Evolutionary conservation across 371 early-diverging fungal species (phyloP).

Genomic region (Dentiscutata heterogama): DNA sequence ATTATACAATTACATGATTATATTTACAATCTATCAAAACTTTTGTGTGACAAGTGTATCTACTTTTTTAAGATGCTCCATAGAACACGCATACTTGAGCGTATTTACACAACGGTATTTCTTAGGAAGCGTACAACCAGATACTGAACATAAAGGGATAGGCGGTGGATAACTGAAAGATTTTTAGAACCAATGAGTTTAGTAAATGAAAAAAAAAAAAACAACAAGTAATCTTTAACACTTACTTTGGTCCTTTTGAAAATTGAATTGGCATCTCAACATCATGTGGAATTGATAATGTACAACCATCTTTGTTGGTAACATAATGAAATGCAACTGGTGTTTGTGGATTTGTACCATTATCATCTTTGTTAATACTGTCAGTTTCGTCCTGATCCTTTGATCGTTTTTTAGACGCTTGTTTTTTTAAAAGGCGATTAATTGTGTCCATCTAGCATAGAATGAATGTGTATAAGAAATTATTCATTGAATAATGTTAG

Average conservation of each 20-base stretch:
- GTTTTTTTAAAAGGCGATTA: conserved; percentile 49
- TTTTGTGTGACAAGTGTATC: neutral
- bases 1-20: too few species aligned
- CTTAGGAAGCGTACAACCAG: conserved; percentile 46
- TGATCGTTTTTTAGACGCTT: conserved; percentile 46
- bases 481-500: neutral
- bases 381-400: conserved; percentile 44
- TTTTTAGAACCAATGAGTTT: neutral
- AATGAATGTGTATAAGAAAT: neutral
- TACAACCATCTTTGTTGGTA: neutral
- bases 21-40: too few species aligned
- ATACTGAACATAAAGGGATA: conserved; percentile 30
- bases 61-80: conserved; percentile 42
- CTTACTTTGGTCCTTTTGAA: conserved; percentile 42
- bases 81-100: conserved; percentile 40
- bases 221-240: neutral
- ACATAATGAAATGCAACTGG: conserved; percentile 40
- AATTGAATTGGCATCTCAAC: conserved; percentile 5
- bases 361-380: conserved; percentile 24
- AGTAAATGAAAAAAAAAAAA: neutral
- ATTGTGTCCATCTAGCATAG: conserved; percentile 49
- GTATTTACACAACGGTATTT: conserved; percentile 45
- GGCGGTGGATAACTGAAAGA: conserved; percentile 43
- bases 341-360: neutral
- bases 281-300: conserved; percentile 45